A percentile compares a stretch with the other conserved stretches of the same genome.
These are phyloP conservation scores for Wallemia ichthyophaga DNA, from an alignment of 1,284 basidiomycete species.

Conservation along the genomic window DNA sequence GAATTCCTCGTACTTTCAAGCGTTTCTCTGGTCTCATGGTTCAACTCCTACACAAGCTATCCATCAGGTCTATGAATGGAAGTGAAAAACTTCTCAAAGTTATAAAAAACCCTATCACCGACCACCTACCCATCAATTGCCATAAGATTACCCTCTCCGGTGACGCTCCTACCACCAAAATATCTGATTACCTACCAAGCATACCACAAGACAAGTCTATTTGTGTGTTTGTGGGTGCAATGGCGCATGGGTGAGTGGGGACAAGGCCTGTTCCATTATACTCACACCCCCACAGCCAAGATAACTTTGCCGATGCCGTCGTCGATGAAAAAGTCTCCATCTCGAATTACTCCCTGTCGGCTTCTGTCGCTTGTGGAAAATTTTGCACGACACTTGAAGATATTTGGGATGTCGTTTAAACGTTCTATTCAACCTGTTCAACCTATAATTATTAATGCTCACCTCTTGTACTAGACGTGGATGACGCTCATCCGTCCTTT, in stretches of 20 bases:
- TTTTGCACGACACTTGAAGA: background rate
- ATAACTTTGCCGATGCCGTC: conserved; percentile 88
- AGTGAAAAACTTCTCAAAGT: conserved; percentile 90
- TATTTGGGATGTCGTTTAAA: background rate
- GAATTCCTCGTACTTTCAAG: conserved; percentile 95
- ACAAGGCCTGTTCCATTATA: background rate
- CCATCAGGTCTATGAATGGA: conserved; percentile 81
- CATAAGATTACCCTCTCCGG: conserved; percentile 85
- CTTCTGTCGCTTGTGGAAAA: conserved; percentile 25
- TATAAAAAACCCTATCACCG: conserved; percentile 89
- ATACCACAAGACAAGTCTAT: conserved; percentile 63
- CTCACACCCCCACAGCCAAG: conserved; percentile 21
- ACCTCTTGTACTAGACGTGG: background rate
- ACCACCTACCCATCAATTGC: conserved; percentile 83
- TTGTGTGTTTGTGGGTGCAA: conserved; percentile 89
- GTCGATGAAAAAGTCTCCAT: conserved; percentile 95
- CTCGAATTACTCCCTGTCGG: conserved; percentile 76
- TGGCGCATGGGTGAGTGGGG: conserved; percentile 42
- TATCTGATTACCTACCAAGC: conserved; percentile 52
- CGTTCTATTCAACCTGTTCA: background rate
- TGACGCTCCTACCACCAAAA: conserved; percentile 52
- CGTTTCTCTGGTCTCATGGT: conserved; percentile 97
- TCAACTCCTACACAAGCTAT: conserved; percentile 84
- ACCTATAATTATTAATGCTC: background rate
- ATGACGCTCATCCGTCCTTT: background rate